A percentile compares a stretch with the other conserved stretches of the same genome.
Conservation (phyloP, 495 filamentous ascomycete genomes). For the Penicillium macrosclerotiorum region DNA sequence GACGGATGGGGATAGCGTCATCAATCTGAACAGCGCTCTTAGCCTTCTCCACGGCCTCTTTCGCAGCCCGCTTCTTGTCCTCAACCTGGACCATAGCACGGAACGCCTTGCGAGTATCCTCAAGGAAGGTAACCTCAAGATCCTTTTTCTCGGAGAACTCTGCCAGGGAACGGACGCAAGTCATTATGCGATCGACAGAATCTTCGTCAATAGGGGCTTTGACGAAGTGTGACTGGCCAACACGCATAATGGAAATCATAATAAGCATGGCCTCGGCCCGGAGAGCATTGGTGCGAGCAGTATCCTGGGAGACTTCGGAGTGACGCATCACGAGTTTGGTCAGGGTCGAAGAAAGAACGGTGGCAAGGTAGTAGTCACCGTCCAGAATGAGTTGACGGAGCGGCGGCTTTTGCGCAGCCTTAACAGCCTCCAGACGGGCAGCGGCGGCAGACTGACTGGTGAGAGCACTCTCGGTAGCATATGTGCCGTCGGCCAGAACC, state of each 20-base stretch:
- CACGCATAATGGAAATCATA: slow-evolving; percentile 97
- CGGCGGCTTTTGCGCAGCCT: slow-evolving; percentile 94
- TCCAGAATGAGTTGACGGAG: slow-evolving; percentile 94
- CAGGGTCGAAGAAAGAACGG: slow-evolving; percentile 89
- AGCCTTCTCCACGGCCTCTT: slow-evolving; percentile 86
- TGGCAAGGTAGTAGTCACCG: slow-evolving; percentile 95
- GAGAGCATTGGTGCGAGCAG: slow-evolving; percentile 86
- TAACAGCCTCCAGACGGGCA: slow-evolving; percentile 92
- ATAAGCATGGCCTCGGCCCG: slow-evolving; percentile 98
- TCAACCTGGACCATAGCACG: slow-evolving; percentile 97
- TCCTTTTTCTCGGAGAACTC: slow-evolving; percentile 89
- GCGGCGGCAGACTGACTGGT: slow-evolving; percentile 87
- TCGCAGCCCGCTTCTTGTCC: slow-evolving; percentile 91
- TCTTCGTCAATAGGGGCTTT: slow-evolving; percentile 98
- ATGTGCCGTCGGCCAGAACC: slow-evolving; percentile 94
- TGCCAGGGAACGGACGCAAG: slow-evolving; percentile 86
- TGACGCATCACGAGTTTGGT: slow-evolving; percentile 99
- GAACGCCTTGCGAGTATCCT: slow-evolving; percentile 96
- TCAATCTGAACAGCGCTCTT: slow-evolving; percentile 95
- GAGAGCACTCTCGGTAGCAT: slow-evolving; percentile 93
- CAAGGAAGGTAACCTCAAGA: slow-evolving; percentile 86
- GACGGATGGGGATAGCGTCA: slow-evolving; percentile 87
- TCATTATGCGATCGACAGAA: slow-evolving; percentile 95
- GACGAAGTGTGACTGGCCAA: slow-evolving; percentile 96
- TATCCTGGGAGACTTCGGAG: slow-evolving; percentile 86